Percentiles rank a stretch among this genome's conserved stretches.
These are phyloP conservation scores for Umbilicus rupestris DNA, from an alignment of 164 flowering plant genomes.

Conservation along the genomic window DNA sequence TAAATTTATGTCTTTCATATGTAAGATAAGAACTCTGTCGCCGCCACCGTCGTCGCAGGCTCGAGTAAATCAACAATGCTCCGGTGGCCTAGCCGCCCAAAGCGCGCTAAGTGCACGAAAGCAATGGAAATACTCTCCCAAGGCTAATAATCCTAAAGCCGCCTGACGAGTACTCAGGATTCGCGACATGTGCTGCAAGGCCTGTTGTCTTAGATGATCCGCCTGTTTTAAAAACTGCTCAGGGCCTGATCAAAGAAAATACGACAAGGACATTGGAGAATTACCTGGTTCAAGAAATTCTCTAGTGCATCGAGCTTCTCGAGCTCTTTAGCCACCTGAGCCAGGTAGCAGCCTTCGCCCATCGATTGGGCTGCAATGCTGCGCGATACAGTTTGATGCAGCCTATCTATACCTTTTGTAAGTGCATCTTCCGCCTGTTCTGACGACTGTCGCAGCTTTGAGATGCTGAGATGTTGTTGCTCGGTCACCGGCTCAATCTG, in stretches of 20 bases:
- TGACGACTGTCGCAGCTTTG: constrained; percentile 2
- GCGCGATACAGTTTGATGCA: constrained; percentile 1
- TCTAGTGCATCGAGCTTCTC: background rate
- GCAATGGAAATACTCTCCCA: constrained; percentile 1
- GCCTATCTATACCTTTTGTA: constrained; percentile 7
- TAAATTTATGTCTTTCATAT: too few relatives aligned
- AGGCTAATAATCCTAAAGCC: background rate
- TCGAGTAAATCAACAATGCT: background rate
- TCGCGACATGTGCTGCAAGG: constrained; percentile 3
- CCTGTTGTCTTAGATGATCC: constrained; percentile 1
- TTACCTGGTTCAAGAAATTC: background rate
- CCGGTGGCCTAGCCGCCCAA: constrained; percentile 3
- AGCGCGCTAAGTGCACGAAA: constrained; percentile 4
- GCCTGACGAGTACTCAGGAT: constrained; percentile 7
- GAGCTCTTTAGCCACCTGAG: background rate
- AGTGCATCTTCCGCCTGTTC: constrained; percentile 10
- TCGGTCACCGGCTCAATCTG: constrained; percentile 4
- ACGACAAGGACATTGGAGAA: background rate
- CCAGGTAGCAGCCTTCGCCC: background rate
- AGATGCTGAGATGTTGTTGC: background rate
- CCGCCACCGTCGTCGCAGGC: too few relatives aligned
- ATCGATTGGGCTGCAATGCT: background rate
- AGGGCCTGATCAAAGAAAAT: background rate
- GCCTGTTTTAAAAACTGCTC: background rate
- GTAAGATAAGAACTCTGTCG: background rate